Evolutionary conservation across 305 asterid genomes (phyloP).

Genomic region (Lippia alba): DNA sequence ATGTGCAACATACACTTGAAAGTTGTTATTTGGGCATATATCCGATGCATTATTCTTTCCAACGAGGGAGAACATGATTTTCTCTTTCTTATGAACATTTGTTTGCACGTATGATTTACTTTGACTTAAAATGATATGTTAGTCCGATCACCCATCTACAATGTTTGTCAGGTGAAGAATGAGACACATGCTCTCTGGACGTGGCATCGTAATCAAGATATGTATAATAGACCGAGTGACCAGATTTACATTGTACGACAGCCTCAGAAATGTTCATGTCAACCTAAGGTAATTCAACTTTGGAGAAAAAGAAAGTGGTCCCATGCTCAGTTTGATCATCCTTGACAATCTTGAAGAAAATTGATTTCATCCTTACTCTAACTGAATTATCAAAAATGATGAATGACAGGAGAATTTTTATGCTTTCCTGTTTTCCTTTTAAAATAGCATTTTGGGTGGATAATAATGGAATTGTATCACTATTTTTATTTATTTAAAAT

Average conservation of each 20-base stretch:
- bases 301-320: constrained; percentile 18
- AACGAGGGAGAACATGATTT: background rate
- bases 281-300: constrained; percentile 54
- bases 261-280: constrained; percentile 64
- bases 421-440: too few species aligned
- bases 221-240: constrained; percentile 77
- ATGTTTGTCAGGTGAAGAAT: constrained; percentile 69
- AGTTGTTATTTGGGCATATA: too few species aligned
- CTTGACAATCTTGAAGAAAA: too few species aligned
- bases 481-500: too few species aligned
- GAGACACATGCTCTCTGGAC: constrained; percentile 92
- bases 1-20: too few species aligned
- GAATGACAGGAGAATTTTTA: too few species aligned
- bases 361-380: too few species aligned
- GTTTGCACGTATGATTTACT: background rate
- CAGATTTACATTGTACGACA: constrained; percentile 84
- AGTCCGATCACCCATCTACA: background rate
- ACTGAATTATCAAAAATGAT: too few species aligned
- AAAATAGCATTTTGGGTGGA: too few species aligned
- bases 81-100: background rate
- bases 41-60: too few species aligned
- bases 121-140: background rate
- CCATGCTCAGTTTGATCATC: too few species aligned
- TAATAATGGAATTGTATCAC: too few species aligned
- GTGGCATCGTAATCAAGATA: constrained; percentile 92